Evolutionary conservation across 2,329 filamentous ascomycete species (phyloP).

Genomic region (Monosporascus cannonballus): DNA sequence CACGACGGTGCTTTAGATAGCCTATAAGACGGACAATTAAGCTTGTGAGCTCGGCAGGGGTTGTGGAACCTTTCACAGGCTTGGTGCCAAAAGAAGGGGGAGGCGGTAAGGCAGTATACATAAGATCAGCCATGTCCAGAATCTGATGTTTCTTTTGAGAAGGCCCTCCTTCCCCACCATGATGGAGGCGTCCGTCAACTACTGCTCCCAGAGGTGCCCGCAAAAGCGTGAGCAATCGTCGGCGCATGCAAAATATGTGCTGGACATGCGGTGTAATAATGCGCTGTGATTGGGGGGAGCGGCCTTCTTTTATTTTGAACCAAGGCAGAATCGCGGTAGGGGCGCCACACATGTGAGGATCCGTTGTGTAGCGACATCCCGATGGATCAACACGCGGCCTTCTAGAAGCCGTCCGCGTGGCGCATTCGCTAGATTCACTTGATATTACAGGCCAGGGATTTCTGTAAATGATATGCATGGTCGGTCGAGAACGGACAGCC

Average conservation of each 20-base stretch:
- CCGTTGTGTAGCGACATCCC: neutral
- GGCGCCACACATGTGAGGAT: neutral
- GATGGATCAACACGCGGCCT: neutral
- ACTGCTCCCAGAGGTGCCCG: slow-evolving; percentile 14
- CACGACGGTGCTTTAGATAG: neutral
- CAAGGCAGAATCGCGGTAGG: neutral
- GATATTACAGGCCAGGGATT: neutral
- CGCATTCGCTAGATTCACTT: neutral
- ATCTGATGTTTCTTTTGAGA: too few relatives aligned
- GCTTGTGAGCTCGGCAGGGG: neutral
- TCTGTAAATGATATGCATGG: neutral
- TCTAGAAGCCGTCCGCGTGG: neutral
- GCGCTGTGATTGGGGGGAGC: slow-evolving; percentile 10
- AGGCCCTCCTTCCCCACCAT: neutral
- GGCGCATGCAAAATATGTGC: slow-evolving; percentile 4
- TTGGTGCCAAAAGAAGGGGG: slow-evolving; percentile 1
- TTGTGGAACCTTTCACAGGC: too few relatives aligned
- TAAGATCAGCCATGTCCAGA: neutral
- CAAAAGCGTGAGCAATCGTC: slow-evolving; percentile 9
- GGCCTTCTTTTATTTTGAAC: neutral
- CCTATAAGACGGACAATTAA: slow-evolving; percentile 2
- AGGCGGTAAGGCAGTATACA: slow-evolving; percentile 10
- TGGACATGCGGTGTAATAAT: slow-evolving; percentile 11
- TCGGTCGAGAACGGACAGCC: neutral
- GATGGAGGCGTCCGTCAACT: neutral